Conservation (phyloP, 768 basidiomycete genomes). For the Naganishia friedmannii region DNA sequence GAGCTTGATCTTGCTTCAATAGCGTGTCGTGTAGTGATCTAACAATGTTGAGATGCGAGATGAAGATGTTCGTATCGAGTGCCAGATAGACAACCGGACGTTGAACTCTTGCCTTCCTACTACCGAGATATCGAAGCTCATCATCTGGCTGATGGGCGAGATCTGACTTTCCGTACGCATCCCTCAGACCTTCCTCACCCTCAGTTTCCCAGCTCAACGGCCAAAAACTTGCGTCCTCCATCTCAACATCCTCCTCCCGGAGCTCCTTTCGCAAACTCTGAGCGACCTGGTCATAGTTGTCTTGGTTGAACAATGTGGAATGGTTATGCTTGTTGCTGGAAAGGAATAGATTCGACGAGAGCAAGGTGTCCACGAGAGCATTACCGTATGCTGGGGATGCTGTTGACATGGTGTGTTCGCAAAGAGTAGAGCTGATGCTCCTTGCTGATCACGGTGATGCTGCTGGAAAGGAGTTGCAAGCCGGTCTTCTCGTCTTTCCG, state of each 20-base stretch:
- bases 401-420: too few relatives aligned
- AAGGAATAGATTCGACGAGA: not conserved
- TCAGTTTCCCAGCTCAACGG: conserved; percentile 5
- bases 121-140: not conserved
- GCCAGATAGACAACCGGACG: not conserved
- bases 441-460: too few relatives aligned
- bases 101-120: not conserved
- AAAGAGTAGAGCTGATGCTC: too few relatives aligned
- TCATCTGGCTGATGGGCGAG: not conserved
- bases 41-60: conserved; percentile 10
- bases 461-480: too few relatives aligned
- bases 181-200: not conserved
- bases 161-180: not conserved
- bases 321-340: not conserved
- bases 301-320: not conserved
- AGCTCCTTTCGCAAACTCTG: conserved; percentile 5
- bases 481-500: too few relatives aligned
- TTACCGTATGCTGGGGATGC: too few relatives aligned
- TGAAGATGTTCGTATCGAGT: conserved; percentile 24
- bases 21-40: not conserved
- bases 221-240: conserved; percentile 21
- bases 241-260: conserved; percentile 16
- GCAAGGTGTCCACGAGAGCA: not conserved
- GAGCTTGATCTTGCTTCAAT: too few relatives aligned
- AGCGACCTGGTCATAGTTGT: conserved; percentile 3